These are phyloP conservation scores for Mycosarcoma mackinlayi DNA, from an alignment of 1,284 basidiomycete genomes.

Conservation along the genomic window DNA sequence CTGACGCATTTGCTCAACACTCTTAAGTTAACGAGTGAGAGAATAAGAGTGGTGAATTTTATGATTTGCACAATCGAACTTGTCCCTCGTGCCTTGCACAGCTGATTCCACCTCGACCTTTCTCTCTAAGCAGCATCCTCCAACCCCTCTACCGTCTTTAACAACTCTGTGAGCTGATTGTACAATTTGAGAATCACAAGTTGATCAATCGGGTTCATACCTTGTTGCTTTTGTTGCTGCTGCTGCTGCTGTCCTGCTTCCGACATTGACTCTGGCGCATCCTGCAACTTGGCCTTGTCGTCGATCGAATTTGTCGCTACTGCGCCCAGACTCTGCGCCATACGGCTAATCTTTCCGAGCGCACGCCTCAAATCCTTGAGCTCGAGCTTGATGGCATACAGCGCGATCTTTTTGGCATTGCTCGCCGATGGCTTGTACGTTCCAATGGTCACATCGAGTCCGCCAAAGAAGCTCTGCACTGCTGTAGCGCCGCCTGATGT, in stretches of 20 bases:
- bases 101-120: too few relatives aligned
- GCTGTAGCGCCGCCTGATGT: neutral
- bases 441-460: constrained; percentile 62
- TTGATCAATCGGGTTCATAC: constrained; percentile 64
- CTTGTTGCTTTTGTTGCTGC: constrained; percentile 3
- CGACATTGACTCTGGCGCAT: neutral
- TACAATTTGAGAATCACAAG: constrained; percentile 64
- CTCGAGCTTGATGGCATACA: constrained; percentile 67
- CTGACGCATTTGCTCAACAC: too few relatives aligned
- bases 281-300: neutral
- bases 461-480: constrained; percentile 24
- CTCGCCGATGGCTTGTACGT: constrained; percentile 50
- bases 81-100: neutral
- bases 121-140: constrained; percentile 40
- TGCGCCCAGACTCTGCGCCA: constrained; percentile 38
- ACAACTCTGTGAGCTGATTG: constrained; percentile 57
- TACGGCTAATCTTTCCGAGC: constrained; percentile 55
- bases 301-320: neutral
- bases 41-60: too few relatives aligned
- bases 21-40: too few relatives aligned
- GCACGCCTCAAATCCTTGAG: constrained; percentile 61
- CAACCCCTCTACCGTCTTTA: constrained; percentile 61
- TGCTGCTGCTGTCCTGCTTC: constrained; percentile 1
- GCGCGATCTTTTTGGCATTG: constrained; percentile 64
- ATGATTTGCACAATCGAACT: too few relatives aligned